These are phyloP conservation scores for Phialocephala sp. DNA, from an alignment of 2,329 filamentous ascomycete genomes.

Conservation along the genomic window DNA sequence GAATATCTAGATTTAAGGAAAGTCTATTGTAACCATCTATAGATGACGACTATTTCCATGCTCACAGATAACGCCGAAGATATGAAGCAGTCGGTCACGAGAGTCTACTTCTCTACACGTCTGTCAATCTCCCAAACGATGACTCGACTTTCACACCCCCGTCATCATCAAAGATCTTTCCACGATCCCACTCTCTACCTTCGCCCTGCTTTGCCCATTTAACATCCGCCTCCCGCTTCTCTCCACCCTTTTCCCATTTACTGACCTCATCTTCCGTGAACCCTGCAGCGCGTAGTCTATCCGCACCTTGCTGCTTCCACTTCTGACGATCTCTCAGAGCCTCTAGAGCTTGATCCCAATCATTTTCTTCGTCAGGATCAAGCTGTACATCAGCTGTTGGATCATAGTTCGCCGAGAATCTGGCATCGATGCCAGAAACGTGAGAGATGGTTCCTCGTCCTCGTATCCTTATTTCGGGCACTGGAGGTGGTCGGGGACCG, in stretches of 20 bases:
- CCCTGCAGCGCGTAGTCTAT: slow-evolving; percentile 76
- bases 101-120: slow-evolving; percentile 1
- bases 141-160: slow-evolving; percentile 50
- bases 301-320: slow-evolving; percentile 76
- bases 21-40: too few species aligned
- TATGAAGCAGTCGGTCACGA: not conserved
- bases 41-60: too few species aligned
- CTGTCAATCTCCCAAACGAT: slow-evolving; percentile 39
- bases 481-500: slow-evolving; percentile 68
- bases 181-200: slow-evolving; percentile 68
- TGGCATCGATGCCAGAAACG: slow-evolving; percentile 74
- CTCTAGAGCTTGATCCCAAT: slow-evolving; percentile 84
- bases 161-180: slow-evolving; percentile 63
- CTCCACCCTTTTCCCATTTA: slow-evolving; percentile 70
- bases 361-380: slow-evolving; percentile 58
- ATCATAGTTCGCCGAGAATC: slow-evolving; percentile 73
- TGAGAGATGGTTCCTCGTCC: slow-evolving; percentile 72
- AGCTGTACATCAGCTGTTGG: slow-evolving; percentile 61
- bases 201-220: slow-evolving; percentile 65
- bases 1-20: too few species aligned
- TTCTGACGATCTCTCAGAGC: slow-evolving; percentile 79
- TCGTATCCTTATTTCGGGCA: slow-evolving; percentile 51
- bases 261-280: slow-evolving; percentile 78
- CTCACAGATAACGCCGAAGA: not conserved
- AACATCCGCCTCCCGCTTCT: slow-evolving; percentile 68